Percentiles rank a stretch among this genome's conserved stretches.
Evolutionary conservation across 768 basidiomycete genomes (phyloP).

Genomic region (Kwoniella dejecticola): DNA sequence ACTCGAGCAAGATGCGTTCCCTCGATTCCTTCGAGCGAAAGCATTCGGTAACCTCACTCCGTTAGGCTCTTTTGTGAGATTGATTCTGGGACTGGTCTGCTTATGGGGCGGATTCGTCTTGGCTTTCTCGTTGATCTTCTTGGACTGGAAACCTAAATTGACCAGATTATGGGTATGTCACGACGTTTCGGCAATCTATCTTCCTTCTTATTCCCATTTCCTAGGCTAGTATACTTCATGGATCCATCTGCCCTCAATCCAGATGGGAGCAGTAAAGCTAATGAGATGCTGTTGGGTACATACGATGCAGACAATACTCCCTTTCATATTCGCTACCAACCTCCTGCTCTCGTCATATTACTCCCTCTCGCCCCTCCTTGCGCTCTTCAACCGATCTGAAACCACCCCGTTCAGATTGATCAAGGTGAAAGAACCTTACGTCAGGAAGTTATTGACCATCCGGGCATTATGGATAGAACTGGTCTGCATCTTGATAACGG

Average conservation of each 20-base stretch:
- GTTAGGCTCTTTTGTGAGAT: conserved; percentile 79
- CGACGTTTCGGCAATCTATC: not conserved
- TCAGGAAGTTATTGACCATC: conserved; percentile 82
- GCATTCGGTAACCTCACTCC: conserved; percentile 98
- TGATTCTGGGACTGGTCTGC: conserved; percentile 77
- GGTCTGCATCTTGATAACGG: conserved; percentile 65
- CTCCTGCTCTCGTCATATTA: conserved; percentile 95
- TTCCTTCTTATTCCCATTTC: too few relatives aligned
- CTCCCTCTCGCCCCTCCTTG: conserved; percentile 92
- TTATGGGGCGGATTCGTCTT: conserved; percentile 94
- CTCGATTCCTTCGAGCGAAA: conserved; percentile 87
- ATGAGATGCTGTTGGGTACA: not conserved
- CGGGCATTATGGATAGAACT: conserved; percentile 83
- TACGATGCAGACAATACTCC: conserved; percentile 86
- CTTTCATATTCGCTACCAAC: conserved; percentile 84
- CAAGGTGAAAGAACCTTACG: conserved; percentile 87
- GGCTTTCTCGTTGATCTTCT: conserved; percentile 87
- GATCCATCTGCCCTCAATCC: too few relatives aligned
- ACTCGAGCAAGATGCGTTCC: conserved; percentile 74
- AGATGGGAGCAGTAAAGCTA: too few relatives aligned
- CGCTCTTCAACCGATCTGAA: conserved; percentile 90
- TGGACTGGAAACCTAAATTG: conserved; percentile 88
- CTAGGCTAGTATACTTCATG: too few relatives aligned
- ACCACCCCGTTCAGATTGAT: conserved; percentile 96
- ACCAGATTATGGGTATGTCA: conserved; percentile 89